phyloP scores from a whole-genome alignment of 2,329 filamentous ascomycete genomes.

The Neofusicoccum umdonicola region DNA sequence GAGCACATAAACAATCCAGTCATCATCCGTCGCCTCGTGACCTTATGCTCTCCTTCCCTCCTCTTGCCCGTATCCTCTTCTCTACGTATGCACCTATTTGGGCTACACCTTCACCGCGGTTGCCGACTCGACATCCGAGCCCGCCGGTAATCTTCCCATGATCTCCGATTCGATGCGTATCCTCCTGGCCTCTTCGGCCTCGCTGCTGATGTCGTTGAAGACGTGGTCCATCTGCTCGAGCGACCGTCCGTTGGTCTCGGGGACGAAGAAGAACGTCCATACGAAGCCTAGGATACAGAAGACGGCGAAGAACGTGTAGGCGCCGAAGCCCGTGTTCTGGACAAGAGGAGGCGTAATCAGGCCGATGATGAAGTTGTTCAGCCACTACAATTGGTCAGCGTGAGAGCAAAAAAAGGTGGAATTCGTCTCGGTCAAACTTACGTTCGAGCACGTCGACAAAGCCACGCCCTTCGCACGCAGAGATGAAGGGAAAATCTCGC shows the following conservation, averaged over 20 bases:
- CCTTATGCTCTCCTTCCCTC: neutral
- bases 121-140: conserved; percentile 10
- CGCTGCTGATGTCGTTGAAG: conserved; percentile 33
- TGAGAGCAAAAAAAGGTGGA: conserved; percentile 11
- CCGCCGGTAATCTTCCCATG: neutral
- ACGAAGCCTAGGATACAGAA: conserved; percentile 35
- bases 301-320: conserved; percentile 38
- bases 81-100: neutral
- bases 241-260: conserved; percentile 35
- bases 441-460: conserved; percentile 59
- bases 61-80: neutral
- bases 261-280: conserved; percentile 36
- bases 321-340: conserved; percentile 52
- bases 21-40: neutral
- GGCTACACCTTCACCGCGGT: neutral
- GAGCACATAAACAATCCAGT: neutral
- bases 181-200: conserved; percentile 34
- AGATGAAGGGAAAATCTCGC: conserved; percentile 63
- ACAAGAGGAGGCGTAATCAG: conserved; percentile 66
- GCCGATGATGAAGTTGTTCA: conserved; percentile 65
- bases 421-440: conserved; percentile 38
- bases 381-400: conserved; percentile 40
- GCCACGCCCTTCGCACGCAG: conserved; percentile 65
- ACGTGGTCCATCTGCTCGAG: conserved; percentile 40
- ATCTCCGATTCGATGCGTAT: conserved; percentile 30